Conservation (phyloP, 225 moss, liverwort and hornwort species). For the Marchantia paleacea region DNA sequence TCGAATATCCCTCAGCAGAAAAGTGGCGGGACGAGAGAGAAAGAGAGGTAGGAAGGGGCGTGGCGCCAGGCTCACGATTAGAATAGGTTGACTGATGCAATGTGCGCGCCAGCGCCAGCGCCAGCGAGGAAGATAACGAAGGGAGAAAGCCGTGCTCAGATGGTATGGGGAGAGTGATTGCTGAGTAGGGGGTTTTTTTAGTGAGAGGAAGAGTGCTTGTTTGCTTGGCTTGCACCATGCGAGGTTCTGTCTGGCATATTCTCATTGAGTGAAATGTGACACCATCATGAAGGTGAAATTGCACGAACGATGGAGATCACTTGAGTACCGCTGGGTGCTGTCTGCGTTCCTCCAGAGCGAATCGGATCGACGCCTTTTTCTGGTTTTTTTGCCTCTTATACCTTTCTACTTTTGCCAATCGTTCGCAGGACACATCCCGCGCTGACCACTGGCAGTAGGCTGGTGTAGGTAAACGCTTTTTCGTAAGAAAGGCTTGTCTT, state of each 20-base stretch:
- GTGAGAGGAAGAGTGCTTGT: too few species aligned
- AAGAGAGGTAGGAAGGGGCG: too few species aligned
- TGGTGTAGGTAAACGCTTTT: background rate
- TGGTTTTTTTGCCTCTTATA: background rate
- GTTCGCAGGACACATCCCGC: background rate
- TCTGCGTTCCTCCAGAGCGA: background rate
- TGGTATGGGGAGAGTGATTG: background rate
- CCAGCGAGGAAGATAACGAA: background rate
- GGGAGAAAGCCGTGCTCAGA: background rate
- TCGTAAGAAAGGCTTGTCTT: background rate
- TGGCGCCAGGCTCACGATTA: too few species aligned
- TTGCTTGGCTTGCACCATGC: background rate
- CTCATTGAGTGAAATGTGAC: background rate
- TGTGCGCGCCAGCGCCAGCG: background rate
- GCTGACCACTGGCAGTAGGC: too few species aligned
- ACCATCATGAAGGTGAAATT: background rate
- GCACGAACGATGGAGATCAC: background rate
- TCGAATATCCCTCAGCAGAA: too few species aligned
- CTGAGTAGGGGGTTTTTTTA: background rate
- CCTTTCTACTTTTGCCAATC: background rate
- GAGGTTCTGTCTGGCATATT: background rate
- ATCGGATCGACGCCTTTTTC: background rate
- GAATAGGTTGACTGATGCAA: too few species aligned
- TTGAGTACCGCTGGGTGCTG: background rate
- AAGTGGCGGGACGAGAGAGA: too few species aligned